These are phyloP conservation scores for Rhodotorula sp. DNA, from an alignment of 1,284 basidiomycete species.

Conservation along the genomic window DNA sequence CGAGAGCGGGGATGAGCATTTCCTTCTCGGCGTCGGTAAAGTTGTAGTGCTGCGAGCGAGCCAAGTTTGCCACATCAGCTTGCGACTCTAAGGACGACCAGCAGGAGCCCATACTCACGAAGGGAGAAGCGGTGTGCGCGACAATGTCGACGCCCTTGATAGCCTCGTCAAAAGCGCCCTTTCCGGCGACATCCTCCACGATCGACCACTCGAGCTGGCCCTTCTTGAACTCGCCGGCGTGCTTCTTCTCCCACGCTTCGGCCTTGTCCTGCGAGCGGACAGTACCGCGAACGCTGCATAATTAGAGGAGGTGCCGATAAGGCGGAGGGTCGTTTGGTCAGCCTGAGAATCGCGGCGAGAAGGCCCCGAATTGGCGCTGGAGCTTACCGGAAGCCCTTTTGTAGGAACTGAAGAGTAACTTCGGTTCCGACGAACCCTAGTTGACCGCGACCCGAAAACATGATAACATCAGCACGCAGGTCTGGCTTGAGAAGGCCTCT, in stretches of 20 bases:
- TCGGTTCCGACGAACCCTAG: slow-evolving; percentile 26
- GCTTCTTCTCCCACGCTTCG: slow-evolving; percentile 25
- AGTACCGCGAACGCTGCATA: slow-evolving; percentile 21
- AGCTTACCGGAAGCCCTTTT: slow-evolving; percentile 13
- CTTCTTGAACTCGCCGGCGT: slow-evolving; percentile 7
- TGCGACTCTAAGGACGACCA: neutral
- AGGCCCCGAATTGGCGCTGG: neutral
- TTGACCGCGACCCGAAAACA: neutral
- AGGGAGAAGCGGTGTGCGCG: slow-evolving; percentile 41
- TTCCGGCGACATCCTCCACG: slow-evolving; percentile 23
- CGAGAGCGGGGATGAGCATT: slow-evolving; percentile 62
- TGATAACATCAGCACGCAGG: neutral
- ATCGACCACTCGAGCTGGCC: slow-evolving; percentile 23
- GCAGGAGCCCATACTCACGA: slow-evolving; percentile 32
- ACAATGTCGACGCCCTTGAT: slow-evolving; percentile 50
- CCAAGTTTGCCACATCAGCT: no score
- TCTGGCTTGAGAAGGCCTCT: neutral
- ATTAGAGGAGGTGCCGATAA: no score
- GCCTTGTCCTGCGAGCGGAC: slow-evolving; percentile 28
- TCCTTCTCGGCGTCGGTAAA: slow-evolving; percentile 50
- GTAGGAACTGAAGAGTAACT: slow-evolving; percentile 19
- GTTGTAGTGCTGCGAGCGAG: slow-evolving; percentile 25
- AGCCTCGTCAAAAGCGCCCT: slow-evolving; percentile 52
- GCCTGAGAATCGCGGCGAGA: no score
- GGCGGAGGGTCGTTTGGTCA: neutral